Percentiles rank a stretch among this genome's conserved stretches.
Evolutionary conservation across 768 basidiomycete species (phyloP).

Genomic region (Phanerochaete carnosa): DNA sequence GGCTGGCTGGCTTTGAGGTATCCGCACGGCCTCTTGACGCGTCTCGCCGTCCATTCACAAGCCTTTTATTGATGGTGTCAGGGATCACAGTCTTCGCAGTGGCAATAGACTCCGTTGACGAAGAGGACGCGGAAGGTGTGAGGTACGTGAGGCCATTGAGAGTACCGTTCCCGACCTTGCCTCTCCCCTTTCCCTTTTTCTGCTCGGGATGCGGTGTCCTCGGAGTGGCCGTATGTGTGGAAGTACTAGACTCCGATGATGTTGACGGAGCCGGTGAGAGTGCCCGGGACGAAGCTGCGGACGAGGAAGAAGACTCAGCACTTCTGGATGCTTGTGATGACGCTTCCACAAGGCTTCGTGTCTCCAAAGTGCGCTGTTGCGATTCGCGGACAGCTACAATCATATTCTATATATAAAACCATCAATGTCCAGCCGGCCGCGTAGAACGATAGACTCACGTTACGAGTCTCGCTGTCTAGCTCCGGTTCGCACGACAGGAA

Average conservation of each 20-base stretch:
- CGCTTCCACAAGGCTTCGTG: conserved; percentile 22
- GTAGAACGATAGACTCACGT: conserved; percentile 39
- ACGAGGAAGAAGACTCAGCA: conserved; percentile 47
- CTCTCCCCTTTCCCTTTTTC: conserved; percentile 24
- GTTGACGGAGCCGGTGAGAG: conserved; percentile 31
- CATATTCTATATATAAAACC: conserved; percentile 7
- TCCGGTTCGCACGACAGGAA: conserved; percentile 75
- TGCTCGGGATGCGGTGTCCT: conserved; percentile 33
- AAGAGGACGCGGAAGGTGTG: conserved; percentile 18
- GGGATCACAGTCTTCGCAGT: conserved; percentile 22
- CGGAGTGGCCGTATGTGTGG: conserved; percentile 71
- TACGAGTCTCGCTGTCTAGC: conserved; percentile 43
- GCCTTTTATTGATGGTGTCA: conserved; percentile 20
- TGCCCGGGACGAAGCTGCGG: conserved; percentile 45
- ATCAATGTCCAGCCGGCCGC: conserved; percentile 11
- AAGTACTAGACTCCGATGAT: conserved; percentile 68
- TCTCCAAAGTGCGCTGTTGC: conserved; percentile 24
- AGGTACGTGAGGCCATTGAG: conserved; percentile 25
- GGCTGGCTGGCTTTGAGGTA: background rate
- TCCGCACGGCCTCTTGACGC: background rate
- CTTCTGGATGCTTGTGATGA: conserved; percentile 6
- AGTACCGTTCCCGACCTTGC: conserved; percentile 10
- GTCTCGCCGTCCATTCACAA: background rate
- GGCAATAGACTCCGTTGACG: conserved; percentile 21
- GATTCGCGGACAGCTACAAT: conserved; percentile 19